Evolutionary conservation across 2,329 filamentous ascomycete genomes (phyloP), one percentile per base, ranked within the genome.

Genomic region (Daldinia sp.): DNA sequence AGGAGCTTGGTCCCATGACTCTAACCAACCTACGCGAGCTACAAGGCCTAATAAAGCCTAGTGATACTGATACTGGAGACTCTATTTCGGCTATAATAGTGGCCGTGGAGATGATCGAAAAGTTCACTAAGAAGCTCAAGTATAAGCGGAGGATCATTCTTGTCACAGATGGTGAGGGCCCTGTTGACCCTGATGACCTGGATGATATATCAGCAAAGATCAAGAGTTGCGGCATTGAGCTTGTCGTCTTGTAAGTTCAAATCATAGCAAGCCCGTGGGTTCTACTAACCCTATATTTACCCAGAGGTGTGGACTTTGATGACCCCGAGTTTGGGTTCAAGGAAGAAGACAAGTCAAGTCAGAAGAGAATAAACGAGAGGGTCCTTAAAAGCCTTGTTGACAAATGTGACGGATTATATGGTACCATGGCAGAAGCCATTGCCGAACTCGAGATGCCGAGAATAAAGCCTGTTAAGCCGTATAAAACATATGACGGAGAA

Each of bases 241-340:
- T 99, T 48, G 86, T 91, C 1, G 82, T 98, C 10, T 81, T 98
- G 91, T 94, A 79, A 79, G 91, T 86, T 60, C 15, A 35, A 10
- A n/a, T n/a, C 4, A n/a, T 13, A 35, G 6, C 4, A 3, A 26
- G n/a, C 13, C 18, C 26, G 23, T 2, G 6, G 12, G 13, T 9
- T 18, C 15, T 60, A 60, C 64, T 78, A 67, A 76, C 12, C 35
- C 44, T 4, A 26, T 23, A 26, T 55, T 13, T 55, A 4, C 26
- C 56, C 46, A 94, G 92, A 60, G 96, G 96, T 13, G 88, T 97
- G 18, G 96, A 99, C 78, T 98, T 99, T 79, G 94, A 99, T 77
- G 94, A 98, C 78, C 78, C 88, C 0, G 94, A 97, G 1, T 97
- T 91, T 76, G 94, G 94, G 46, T 92, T 93, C 77, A 97, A 97